Evolutionary conservation across 352 stramenopile genomes (phyloP).

Genomic region (Detonula confervacea): DNA sequence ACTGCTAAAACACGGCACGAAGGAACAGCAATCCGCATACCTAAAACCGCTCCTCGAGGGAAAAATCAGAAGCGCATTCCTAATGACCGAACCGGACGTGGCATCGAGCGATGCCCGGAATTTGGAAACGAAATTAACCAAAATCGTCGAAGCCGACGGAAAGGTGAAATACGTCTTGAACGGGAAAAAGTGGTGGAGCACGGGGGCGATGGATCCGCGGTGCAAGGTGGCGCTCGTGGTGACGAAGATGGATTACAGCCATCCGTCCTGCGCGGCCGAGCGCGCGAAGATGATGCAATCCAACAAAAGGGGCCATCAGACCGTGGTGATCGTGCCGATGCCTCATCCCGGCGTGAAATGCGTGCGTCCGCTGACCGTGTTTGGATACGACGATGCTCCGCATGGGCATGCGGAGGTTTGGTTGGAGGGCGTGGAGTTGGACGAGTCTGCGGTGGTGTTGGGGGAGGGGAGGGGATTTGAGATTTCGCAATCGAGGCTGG

Average conservation of each 20-base stretch:
- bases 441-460: constrained; percentile 77
- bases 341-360: constrained; percentile 73
- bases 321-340: constrained; percentile 72
- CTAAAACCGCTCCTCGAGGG: constrained; percentile 92
- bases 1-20: constrained; percentile 90
- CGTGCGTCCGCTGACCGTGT: constrained; percentile 88
- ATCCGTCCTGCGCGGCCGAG: constrained; percentile 6
- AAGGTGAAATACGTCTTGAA: constrained; percentile 90
- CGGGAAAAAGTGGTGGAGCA: constrained; percentile 95
- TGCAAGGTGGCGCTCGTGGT: constrained; percentile 87
- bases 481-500: constrained; percentile 89
- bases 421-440: constrained; percentile 77
- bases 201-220: constrained; percentile 93
- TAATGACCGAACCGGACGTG: constrained; percentile 97
- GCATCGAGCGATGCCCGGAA: constrained; percentile 96
- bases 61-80: constrained; percentile 93
- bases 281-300: constrained; percentile 4
- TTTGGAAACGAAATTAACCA: constrained; percentile 84
- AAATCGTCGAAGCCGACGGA: constrained; percentile 20
- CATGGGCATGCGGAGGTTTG: constrained; percentile 89
- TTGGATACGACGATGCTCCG: constrained; percentile 96
- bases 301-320: constrained; percentile 53
- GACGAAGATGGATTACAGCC: constrained; percentile 63
- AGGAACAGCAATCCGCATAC: constrained; percentile 87
- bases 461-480: constrained; percentile 89